These are phyloP conservation scores for Xerocomus amazonicus DNA, from an alignment of 1,284 basidiomycete genomes.

Conservation along the genomic window DNA sequence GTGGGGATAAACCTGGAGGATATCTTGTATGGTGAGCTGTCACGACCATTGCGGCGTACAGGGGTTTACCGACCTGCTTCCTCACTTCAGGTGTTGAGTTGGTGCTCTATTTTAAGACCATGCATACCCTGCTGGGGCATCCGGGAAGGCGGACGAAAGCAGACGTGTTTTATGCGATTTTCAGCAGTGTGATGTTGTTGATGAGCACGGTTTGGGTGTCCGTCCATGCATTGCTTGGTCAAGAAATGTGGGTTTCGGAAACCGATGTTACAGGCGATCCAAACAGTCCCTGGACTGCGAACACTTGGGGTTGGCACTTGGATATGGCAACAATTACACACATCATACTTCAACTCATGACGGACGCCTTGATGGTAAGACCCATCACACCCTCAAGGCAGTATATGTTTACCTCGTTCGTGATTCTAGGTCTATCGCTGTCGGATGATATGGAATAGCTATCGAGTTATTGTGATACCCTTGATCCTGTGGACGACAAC, in stretches of 20 bases:
- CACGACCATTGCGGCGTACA: too few relatives aligned
- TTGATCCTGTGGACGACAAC: slow-evolving; percentile 8
- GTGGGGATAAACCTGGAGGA: neutral
- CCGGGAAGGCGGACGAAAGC: neutral
- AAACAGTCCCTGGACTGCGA: neutral
- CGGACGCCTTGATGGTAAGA: slow-evolving; percentile 17
- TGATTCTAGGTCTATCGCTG: slow-evolving; percentile 4
- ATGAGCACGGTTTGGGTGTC: slow-evolving; percentile 9
- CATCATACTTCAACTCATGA: slow-evolving; percentile 15
- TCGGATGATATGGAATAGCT: slow-evolving; percentile 4
- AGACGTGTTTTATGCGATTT: slow-evolving; percentile 8
- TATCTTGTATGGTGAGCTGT: neutral
- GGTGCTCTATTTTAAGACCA: slow-evolving; percentile 10
- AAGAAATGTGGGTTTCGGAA: slow-evolving; percentile 12
- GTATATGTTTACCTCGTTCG: neutral
- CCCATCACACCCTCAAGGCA: too few relatives aligned
- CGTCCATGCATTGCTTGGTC: slow-evolving; percentile 5
- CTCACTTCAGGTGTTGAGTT: too few relatives aligned
- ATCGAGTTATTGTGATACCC: slow-evolving; percentile 6
- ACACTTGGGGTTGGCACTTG: slow-evolving; percentile 4
- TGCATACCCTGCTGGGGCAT: slow-evolving; percentile 1
- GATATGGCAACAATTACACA: slow-evolving; percentile 1
- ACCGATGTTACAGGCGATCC: slow-evolving; percentile 2
- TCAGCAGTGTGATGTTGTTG: slow-evolving; percentile 13
- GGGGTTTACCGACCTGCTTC: too few relatives aligned